Conservation (phyloP, 108 stramenopile genomes). For the Skeletonema tropicum region DNA sequence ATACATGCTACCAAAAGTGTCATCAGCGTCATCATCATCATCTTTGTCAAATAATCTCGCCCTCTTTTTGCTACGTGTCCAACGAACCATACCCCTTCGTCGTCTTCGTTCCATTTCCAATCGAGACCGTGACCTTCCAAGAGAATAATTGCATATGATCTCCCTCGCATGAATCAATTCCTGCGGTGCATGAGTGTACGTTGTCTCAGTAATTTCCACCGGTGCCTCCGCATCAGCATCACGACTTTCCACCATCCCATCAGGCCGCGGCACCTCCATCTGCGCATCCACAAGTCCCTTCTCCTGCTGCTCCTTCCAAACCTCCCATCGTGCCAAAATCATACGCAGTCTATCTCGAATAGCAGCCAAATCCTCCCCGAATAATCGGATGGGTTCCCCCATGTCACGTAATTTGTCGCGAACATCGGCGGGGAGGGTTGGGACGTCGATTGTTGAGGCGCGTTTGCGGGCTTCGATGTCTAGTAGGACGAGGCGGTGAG, state of each 20-base stretch:
- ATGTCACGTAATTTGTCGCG: constrained; percentile 64
- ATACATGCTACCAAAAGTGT: constrained; percentile 19
- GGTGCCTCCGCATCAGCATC: neutral
- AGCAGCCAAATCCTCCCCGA: constrained; percentile 91
- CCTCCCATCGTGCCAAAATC: constrained; percentile 65
- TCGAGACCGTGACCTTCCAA: constrained; percentile 67
- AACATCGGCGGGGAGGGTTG: constrained; percentile 83
- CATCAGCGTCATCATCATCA: constrained; percentile 45
- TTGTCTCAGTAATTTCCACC: constrained; percentile 60
- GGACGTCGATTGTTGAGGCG: constrained; percentile 80
- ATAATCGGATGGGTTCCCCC: constrained; percentile 83
- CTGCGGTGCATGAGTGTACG: constrained; percentile 85
- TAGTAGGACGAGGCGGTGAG: constrained; percentile 66
- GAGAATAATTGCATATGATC: constrained; percentile 73
- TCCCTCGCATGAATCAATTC: constrained; percentile 84
- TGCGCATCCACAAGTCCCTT: constrained; percentile 2
- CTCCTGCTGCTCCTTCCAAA: constrained; percentile 51
- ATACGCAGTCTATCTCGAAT: constrained; percentile 83
- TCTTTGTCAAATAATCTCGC: constrained; percentile 44
- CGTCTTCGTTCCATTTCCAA: constrained; percentile 73
- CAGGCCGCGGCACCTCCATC: constrained; percentile 30
- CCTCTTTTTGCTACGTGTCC: constrained; percentile 46
- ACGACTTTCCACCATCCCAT: constrained; percentile 42
- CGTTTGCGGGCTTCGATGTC: constrained; percentile 83
- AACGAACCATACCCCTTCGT: constrained; percentile 58